phyloP scores from a whole-genome alignment of 768 basidiomycete genomes.

The Mycena metata region DNA sequence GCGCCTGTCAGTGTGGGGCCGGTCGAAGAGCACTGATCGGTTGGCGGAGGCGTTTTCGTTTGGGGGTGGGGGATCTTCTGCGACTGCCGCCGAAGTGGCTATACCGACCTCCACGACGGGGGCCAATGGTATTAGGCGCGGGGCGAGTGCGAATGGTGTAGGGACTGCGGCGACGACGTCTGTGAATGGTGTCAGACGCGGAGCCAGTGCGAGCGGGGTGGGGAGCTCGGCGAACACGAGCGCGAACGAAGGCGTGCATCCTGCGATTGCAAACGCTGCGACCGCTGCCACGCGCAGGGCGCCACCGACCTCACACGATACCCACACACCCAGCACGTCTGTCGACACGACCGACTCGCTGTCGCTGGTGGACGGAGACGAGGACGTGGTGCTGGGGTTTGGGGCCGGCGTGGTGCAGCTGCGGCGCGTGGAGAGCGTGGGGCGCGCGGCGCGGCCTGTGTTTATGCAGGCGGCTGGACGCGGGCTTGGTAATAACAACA shows the following conservation, averaged over 20 bases:
- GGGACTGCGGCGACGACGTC: background rate
- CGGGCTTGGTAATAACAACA: background rate
- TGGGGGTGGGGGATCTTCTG: background rate
- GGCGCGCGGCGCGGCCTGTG: slow-evolving; percentile 27
- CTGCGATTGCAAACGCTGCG: too few species aligned
- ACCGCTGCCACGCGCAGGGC: too few species aligned
- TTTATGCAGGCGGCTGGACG: slow-evolving; percentile 2
- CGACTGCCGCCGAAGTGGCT: too few species aligned
- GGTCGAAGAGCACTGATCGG: background rate
- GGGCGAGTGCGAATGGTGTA: background rate
- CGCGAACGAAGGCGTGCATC: slow-evolving; percentile 11
- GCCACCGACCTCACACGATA: background rate
- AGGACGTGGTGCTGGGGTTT: background rate
- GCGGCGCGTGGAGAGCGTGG: slow-evolving; percentile 12
- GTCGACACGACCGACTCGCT: too few species aligned
- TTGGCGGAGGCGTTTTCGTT: slow-evolving; percentile 2
- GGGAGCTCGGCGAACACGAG: background rate
- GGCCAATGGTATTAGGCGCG: background rate
- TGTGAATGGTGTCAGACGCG: background rate
- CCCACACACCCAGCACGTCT: too few species aligned
- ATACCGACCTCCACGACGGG: too few species aligned
- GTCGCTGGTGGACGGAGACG: background rate
- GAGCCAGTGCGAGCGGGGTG: background rate
- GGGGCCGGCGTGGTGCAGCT: slow-evolving; percentile 11
- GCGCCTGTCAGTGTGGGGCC: slow-evolving; percentile 16